These are phyloP conservation scores for Neofusicoccum umdonicola DNA, from an alignment of 2,329 filamentous ascomycete species.

Conservation along the genomic window DNA sequence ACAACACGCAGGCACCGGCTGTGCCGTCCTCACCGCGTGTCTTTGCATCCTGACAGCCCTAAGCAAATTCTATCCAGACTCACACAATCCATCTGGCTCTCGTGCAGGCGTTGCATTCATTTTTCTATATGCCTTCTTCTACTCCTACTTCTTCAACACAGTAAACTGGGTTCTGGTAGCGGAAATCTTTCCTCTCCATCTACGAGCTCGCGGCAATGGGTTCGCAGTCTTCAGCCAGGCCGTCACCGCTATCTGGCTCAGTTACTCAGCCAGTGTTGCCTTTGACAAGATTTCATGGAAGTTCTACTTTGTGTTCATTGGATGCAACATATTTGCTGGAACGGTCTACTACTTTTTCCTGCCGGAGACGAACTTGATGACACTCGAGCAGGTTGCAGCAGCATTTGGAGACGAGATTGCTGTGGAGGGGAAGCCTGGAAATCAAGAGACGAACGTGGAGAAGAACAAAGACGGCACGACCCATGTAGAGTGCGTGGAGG, in stretches of 20 bases:
- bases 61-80: constrained; percentile 20
- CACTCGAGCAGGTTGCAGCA: constrained; percentile 34
- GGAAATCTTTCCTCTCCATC: constrained; percentile 34
- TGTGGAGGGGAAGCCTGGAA: too few species aligned
- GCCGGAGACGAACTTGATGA: constrained; percentile 35
- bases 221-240: constrained; percentile 33
- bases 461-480: too few species aligned
- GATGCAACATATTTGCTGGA: constrained; percentile 27
- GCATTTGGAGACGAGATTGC: constrained; percentile 30
- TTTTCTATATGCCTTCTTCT: constrained; percentile 38
- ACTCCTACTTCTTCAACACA: constrained; percentile 41
- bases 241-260: constrained; percentile 17
- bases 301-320: constrained; percentile 42
- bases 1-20: constrained; percentile 25
- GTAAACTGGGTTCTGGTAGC: constrained; percentile 35
- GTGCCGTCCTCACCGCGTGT: constrained; percentile 26
- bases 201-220: constrained; percentile 31
- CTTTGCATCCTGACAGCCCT: constrained; percentile 30
- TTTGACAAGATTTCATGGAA: constrained; percentile 38
- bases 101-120: constrained; percentile 38
- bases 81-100: constrained; percentile 26
- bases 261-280: constrained; percentile 34
- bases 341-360: constrained; percentile 36
- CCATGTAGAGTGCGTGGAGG: too few species aligned
- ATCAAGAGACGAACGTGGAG: too few species aligned